phyloP scores from a whole-genome alignment of 2,329 filamentous ascomycete species.

The Tympanopsis confertula region DNA sequence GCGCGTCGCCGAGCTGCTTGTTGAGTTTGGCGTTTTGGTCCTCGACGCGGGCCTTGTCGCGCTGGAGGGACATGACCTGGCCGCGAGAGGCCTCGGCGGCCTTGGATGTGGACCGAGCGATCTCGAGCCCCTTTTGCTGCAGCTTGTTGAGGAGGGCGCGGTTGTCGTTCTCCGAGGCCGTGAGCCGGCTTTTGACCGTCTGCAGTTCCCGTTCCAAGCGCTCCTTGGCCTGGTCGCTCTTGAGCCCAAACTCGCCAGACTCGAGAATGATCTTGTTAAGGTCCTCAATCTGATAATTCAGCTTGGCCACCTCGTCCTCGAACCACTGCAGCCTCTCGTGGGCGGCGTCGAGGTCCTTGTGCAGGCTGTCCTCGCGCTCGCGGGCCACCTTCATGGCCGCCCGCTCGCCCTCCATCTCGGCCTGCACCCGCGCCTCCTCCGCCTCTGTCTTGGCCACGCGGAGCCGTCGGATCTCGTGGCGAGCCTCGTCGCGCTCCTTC shows the following conservation, averaged over 20 bases:
- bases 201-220: conserved; percentile 81
- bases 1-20: conserved; percentile 76
- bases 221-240: conserved; percentile 89
- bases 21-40: conserved; percentile 72
- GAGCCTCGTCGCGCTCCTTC: conserved; percentile 78
- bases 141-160: conserved; percentile 90
- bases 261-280: conserved; percentile 79
- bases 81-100: conserved; percentile 74
- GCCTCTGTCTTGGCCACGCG: conserved; percentile 74
- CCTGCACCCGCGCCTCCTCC: conserved; percentile 74
- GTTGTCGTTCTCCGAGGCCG: conserved; percentile 93
- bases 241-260: conserved; percentile 77
- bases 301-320: conserved; percentile 65
- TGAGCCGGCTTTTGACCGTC: conserved; percentile 78
- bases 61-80: conserved; percentile 64
- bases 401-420: conserved; percentile 70
- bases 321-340: conserved; percentile 66
- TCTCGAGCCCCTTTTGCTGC: conserved; percentile 92
- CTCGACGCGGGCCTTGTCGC: conserved; percentile 72
- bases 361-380: conserved; percentile 68
- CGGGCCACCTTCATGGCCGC: conserved; percentile 64
- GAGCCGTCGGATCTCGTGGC: conserved; percentile 71
- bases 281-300: conserved; percentile 71
- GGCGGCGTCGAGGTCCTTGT: conserved; percentile 70
- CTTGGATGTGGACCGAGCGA: conserved; percentile 77